Conservation (phyloP, 1,284 basidiomycete genomes). For the Coniferiporia weirii region DNA sequence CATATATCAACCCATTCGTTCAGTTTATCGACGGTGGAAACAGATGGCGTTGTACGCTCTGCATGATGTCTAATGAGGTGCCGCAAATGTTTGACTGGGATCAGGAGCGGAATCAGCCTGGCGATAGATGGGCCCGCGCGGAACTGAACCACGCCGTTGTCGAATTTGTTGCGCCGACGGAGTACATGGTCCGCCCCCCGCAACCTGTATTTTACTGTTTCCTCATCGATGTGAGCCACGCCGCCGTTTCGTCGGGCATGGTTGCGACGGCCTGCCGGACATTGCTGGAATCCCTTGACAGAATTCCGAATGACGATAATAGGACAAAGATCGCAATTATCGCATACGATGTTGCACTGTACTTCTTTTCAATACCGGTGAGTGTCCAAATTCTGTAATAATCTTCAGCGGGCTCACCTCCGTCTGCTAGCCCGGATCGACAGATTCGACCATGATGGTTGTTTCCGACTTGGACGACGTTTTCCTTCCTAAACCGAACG, state of each 20-base stretch:
- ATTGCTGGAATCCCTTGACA: slow-evolving; percentile 91
- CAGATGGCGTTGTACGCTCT: slow-evolving; percentile 99
- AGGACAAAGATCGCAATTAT: slow-evolving; percentile 93
- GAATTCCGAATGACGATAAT: slow-evolving; percentile 91
- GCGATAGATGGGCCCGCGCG: slow-evolving; percentile 89
- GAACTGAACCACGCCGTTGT: slow-evolving; percentile 94
- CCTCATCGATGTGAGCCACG: slow-evolving; percentile 93
- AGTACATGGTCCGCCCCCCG: slow-evolving; percentile 99
- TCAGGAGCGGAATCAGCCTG: slow-evolving; percentile 87
- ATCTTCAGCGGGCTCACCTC: neutral
- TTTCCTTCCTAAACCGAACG: slow-evolving; percentile 95
- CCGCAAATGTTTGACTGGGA: slow-evolving; percentile 99
- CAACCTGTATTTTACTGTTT: slow-evolving; percentile 97
- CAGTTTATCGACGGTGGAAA: slow-evolving; percentile 98
- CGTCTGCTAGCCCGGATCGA: slow-evolving; percentile 64
- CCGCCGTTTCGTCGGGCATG: slow-evolving; percentile 92
- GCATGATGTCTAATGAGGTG: slow-evolving; percentile 97
- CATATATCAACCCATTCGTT: slow-evolving; percentile 98
- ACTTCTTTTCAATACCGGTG: slow-evolving; percentile 92
- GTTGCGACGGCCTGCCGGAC: slow-evolving; percentile 96
- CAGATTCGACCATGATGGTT: slow-evolving; percentile 92
- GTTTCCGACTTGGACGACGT: slow-evolving; percentile 97
- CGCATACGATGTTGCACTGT: slow-evolving; percentile 87
- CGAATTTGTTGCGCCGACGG: slow-evolving; percentile 96
- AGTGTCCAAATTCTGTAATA: slow-evolving; percentile 26